Percentiles rank a stretch among this genome's conserved stretches.
phyloP scores from a whole-genome alignment of 208 protist genomes.

The Willaertia magna region DNA sequence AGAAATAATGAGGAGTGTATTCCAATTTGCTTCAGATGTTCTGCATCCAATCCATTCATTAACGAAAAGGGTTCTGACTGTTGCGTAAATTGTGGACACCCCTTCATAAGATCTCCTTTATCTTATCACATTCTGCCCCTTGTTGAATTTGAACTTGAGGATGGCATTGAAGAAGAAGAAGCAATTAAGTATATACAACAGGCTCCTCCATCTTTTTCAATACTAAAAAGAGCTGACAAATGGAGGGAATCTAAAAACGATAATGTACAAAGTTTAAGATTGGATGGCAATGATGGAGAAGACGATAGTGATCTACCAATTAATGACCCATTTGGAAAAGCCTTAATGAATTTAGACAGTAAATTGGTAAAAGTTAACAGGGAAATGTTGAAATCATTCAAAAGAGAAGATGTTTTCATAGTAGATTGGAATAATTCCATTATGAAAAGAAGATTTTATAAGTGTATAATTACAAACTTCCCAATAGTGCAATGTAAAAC shows the following conservation, averaged over 20 bases:
- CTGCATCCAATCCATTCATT: constrained; percentile 62
- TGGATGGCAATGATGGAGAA: neutral
- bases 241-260: neutral
- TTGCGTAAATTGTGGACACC: constrained; percentile 73
- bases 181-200: constrained; percentile 21
- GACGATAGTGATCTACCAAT: neutral
- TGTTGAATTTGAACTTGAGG: constrained; percentile 73
- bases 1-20: constrained; percentile 50
- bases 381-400: neutral
- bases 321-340: neutral
- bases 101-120: constrained; percentile 74
- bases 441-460: constrained; percentile 26
- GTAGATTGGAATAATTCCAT: constrained; percentile 16
- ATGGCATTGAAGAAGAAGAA: constrained; percentile 65
- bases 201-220: neutral
- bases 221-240: neutral
- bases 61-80: constrained; percentile 48
- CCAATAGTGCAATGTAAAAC: constrained; percentile 22
- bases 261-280: neutral
- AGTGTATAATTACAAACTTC: constrained; percentile 29
- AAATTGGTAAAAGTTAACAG: neutral
- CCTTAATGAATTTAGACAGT: neutral
- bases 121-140: constrained; percentile 76
- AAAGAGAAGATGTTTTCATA: constrained; percentile 27
- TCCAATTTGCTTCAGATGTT: constrained; percentile 69